Evolutionary conservation across 2,329 filamentous ascomycete genomes (phyloP).

Genomic region (Diaporthe longicolla): DNA sequence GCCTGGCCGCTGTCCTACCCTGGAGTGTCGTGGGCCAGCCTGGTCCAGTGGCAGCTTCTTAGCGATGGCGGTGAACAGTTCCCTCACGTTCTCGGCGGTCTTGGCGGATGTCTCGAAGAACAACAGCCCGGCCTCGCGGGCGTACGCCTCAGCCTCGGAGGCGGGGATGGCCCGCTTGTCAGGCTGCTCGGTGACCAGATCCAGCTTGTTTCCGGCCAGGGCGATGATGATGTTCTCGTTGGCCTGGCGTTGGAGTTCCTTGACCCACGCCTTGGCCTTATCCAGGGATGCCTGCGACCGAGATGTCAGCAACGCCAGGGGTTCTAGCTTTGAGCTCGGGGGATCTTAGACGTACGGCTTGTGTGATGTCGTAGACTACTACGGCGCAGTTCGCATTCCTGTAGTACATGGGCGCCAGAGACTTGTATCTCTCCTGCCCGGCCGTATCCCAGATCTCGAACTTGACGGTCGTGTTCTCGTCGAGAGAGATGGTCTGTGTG

Average conservation of each 20-base stretch:
- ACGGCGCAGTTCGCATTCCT: slow-evolving; percentile 99
- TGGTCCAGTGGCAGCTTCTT: slow-evolving; percentile 98
- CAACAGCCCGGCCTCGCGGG: slow-evolving; percentile 90
- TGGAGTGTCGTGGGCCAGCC: slow-evolving; percentile 88
- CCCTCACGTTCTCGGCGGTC: slow-evolving; percentile 94
- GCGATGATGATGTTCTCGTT: slow-evolving; percentile 99
- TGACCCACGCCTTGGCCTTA: slow-evolving; percentile 99
- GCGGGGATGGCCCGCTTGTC: slow-evolving; percentile 94
- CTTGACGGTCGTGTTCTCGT: slow-evolving; percentile 98
- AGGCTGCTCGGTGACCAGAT: slow-evolving; percentile 93
- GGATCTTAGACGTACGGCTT: slow-evolving; percentile 78
- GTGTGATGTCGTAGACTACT: slow-evolving; percentile 99
- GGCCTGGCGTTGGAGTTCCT: slow-evolving; percentile 97
- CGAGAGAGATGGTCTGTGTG: slow-evolving; percentile 97
- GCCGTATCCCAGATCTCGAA: slow-evolving; percentile 99
- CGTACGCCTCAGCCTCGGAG: slow-evolving; percentile 94
- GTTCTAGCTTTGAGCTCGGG: background rate
- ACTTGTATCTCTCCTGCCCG: slow-evolving; percentile 99
- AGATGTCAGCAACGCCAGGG: slow-evolving; percentile 45
- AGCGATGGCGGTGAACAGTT: slow-evolving; percentile 96
- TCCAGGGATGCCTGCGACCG: slow-evolving; percentile 85
- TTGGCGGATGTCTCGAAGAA: slow-evolving; percentile 99
- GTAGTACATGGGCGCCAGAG: slow-evolving; percentile 99
- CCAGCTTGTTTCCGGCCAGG: slow-evolving; percentile 96
- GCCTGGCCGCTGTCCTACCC: slow-evolving; percentile 73